phyloP scores from a whole-genome alignment of 2,329 filamentous ascomycete species.

The Colletotrichum orbiculare region DNA sequence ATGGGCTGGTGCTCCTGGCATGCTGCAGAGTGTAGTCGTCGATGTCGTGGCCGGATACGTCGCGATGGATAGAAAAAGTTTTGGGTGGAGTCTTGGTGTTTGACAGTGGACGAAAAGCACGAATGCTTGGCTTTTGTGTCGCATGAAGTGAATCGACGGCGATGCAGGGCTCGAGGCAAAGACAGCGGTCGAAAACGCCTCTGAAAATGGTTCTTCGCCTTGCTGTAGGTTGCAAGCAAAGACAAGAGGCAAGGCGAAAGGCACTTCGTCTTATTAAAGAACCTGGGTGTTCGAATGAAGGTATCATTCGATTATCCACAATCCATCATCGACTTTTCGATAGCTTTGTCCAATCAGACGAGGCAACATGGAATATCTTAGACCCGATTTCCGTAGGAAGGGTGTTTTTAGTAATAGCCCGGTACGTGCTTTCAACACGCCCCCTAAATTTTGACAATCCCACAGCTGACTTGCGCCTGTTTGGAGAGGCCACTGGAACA shows the following conservation, averaged over 20 bases:
- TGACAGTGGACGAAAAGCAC: slow-evolving; percentile 11
- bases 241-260: not conserved
- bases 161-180: no score
- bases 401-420: not conserved
- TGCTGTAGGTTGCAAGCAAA: not conserved
- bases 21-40: slow-evolving; percentile 20
- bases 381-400: slow-evolving; percentile 2
- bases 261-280: no score
- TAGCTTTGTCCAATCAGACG: slow-evolving; percentile 27
- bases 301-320: slow-evolving; percentile 22
- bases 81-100: slow-evolving; percentile 27
- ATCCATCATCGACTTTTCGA: slow-evolving; percentile 12
- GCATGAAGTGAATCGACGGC: no score
- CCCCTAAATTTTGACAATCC: slow-evolving; percentile 25
- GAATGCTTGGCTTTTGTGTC: not conserved
- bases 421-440: not conserved
- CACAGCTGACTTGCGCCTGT: slow-evolving; percentile 1
- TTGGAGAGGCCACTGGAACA: slow-evolving; percentile 18
- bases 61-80: slow-evolving; percentile 19
- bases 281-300: no score
- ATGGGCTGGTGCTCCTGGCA: slow-evolving; percentile 10
- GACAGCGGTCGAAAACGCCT: no score
- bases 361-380: slow-evolving; percentile 11
- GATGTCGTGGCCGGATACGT: slow-evolving; percentile 13
- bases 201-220: no score